These are phyloP conservation scores for Athelia sp. DNA, from an alignment of 1,284 basidiomycete genomes.

Conservation along the genomic window DNA sequence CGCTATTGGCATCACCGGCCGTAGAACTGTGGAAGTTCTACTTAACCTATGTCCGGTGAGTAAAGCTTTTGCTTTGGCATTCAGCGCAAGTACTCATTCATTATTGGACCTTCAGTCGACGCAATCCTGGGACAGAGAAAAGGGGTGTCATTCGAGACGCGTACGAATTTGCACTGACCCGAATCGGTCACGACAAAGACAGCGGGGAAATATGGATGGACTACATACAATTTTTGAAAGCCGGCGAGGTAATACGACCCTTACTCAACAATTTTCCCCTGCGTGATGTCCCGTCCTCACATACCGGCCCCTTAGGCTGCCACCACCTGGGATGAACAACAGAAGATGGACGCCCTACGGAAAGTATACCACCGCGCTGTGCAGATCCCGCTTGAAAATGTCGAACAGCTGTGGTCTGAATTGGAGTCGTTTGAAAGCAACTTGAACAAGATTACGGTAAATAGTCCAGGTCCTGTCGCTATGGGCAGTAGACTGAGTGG, in stretches of 20 bases:
- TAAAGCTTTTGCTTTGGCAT: constrained; percentile 9
- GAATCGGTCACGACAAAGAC: constrained; percentile 84
- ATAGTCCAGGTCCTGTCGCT: constrained; percentile 10
- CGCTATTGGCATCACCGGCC: constrained; percentile 75
- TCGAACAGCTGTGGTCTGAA: constrained; percentile 93
- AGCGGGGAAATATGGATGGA: constrained; percentile 72
- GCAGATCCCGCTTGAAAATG: constrained; percentile 89
- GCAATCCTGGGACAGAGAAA: constrained; percentile 52
- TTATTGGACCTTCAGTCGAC: constrained; percentile 39
- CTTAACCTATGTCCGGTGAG: constrained; percentile 75
- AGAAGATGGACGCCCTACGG: constrained; percentile 91
- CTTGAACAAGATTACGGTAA: constrained; percentile 84
- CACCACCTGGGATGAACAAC: constrained; percentile 92
- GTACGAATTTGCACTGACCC: constrained; percentile 90
- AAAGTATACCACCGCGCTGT: constrained; percentile 93
- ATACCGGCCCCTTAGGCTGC: constrained; percentile 38
- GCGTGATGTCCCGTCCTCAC: constrained; percentile 6
- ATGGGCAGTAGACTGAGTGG: constrained; percentile 7
- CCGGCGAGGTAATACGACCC: constrained; percentile 57
- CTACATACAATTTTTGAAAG: constrained; percentile 82
- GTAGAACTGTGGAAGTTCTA: constrained; percentile 89
- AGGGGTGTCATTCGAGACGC: constrained; percentile 80
- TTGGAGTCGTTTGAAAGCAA: constrained; percentile 92
- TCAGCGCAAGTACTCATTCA: constrained; percentile 7
- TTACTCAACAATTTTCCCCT: constrained; percentile 5